Conservation (phyloP, 1,139 yeast genomes). For the Candida sanyaensis region DNA sequence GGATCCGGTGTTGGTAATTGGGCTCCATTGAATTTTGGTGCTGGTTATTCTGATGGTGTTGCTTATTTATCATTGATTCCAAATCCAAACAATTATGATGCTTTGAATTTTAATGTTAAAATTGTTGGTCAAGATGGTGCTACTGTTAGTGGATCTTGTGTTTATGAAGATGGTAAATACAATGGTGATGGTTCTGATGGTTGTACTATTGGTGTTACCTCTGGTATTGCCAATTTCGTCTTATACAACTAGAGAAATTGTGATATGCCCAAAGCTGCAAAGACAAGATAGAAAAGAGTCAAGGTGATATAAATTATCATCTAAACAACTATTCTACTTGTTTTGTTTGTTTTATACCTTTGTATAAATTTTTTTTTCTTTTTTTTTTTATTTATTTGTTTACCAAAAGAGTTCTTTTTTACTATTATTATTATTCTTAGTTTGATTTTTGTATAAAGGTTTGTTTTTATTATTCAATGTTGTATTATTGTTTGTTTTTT, state of each 20-base stretch:
- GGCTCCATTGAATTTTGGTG: conserved; percentile 82
- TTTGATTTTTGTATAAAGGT: too few species aligned
- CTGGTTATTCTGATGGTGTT: conserved; percentile 63
- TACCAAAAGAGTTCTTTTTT: background rate
- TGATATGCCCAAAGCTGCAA: background rate
- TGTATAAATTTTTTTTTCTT: too few species aligned
- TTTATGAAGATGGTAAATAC: conserved; percentile 63
- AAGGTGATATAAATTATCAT: background rate
- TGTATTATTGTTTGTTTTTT: background rate
- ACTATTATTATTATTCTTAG: too few species aligned
- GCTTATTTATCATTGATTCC: conserved; percentile 78
- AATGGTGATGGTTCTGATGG: conserved; percentile 69
- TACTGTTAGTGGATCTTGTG: conserved; percentile 59
- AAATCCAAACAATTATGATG: conserved; percentile 68
- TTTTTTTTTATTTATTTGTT: background rate
- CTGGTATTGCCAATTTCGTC: conserved; percentile 70
- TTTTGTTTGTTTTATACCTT: background rate
- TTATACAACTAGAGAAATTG: conserved; percentile 30
- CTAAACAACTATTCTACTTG: background rate
- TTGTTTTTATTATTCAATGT: background rate
- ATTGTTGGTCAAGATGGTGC: conserved; percentile 62
- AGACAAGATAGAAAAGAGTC: background rate
- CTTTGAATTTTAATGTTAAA: conserved; percentile 69
- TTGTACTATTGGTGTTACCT: conserved; percentile 72
- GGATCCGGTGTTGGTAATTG: conserved; percentile 77